phyloP scores from a whole-genome alignment of 2,329 filamentous ascomycete genomes.

The Monosporascus sp. region DNA sequence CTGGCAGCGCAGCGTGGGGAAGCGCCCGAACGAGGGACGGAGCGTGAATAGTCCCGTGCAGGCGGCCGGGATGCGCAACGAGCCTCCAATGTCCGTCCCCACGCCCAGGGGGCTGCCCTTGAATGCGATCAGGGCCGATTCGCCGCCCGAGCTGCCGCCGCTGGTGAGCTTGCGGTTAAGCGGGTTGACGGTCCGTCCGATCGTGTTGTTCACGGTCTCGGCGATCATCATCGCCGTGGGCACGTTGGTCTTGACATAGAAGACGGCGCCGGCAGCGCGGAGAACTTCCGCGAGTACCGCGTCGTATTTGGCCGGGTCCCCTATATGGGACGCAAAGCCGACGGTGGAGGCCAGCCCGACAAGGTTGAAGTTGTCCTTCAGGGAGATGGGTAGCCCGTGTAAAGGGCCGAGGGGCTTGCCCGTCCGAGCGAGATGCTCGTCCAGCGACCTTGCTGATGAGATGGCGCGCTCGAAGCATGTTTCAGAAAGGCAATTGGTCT shows the following conservation, averaged over 20 bases:
- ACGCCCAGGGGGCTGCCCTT: constrained; percentile 52
- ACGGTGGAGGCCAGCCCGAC: constrained; percentile 54
- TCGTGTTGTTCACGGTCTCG: constrained; percentile 60
- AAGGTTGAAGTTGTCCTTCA: constrained; percentile 69
- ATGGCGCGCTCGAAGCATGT: constrained; percentile 51
- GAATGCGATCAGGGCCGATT: constrained; percentile 57
- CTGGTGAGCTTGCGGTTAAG: constrained; percentile 52
- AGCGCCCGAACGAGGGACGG: constrained; percentile 46
- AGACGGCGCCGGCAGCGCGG: constrained; percentile 42
- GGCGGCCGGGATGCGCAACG: constrained; percentile 27
- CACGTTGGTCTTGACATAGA: constrained; percentile 53
- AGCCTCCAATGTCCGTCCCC: constrained; percentile 28
- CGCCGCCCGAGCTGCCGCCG: constrained; percentile 63
- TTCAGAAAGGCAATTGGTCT: constrained; percentile 47
- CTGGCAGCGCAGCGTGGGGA: constrained; percentile 47
- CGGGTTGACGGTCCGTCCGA: constrained; percentile 59
- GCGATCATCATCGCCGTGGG: constrained; percentile 65
- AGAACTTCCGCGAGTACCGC: constrained; percentile 37
- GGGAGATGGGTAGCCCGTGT: constrained; percentile 58
- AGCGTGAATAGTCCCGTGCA: constrained; percentile 25
- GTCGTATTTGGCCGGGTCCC: constrained; percentile 45
- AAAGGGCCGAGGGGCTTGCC: constrained; percentile 53
- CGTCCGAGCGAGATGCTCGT: constrained; percentile 42
- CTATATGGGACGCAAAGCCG: constrained; percentile 58
- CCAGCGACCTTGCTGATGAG: constrained; percentile 38